A percentile compares a stretch with the other conserved stretches of the same genome.
Evolutionary conservation across 805 yeast species (phyloP).

Genomic region (Hanseniaspora vineae): DNA sequence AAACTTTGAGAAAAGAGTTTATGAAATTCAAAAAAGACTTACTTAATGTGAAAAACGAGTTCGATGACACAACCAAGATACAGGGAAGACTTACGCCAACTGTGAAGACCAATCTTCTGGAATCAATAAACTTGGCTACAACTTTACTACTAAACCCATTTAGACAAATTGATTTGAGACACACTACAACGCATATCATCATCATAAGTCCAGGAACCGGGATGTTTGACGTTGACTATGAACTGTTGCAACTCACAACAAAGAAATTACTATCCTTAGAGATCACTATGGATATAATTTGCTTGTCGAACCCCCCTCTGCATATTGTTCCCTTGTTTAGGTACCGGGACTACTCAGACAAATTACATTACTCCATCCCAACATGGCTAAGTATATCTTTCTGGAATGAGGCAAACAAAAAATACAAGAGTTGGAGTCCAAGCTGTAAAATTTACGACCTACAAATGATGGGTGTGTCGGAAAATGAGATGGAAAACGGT

Average conservation of each 20-base stretch:
- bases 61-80: slow-evolving; percentile 25
- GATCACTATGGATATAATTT: slow-evolving; percentile 76
- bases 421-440: slow-evolving; percentile 68
- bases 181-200: slow-evolving; percentile 82
- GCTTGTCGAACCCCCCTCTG: slow-evolving; percentile 81
- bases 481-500: slow-evolving; percentile 59
- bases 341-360: slow-evolving; percentile 39
- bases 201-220: slow-evolving; percentile 90
- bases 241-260: slow-evolving; percentile 60
- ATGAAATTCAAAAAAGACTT: slow-evolving; percentile 69
- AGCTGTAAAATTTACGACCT: slow-evolving; percentile 86
- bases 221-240: slow-evolving; percentile 79
- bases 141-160: slow-evolving; percentile 67
- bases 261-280: slow-evolving; percentile 66
- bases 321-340: slow-evolving; percentile 87
- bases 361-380: slow-evolving; percentile 67
- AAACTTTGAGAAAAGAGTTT: slow-evolving; percentile 71
- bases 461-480: slow-evolving; percentile 98
- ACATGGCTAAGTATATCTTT: slow-evolving; percentile 92
- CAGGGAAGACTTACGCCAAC: slow-evolving; percentile 68
- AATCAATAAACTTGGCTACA: slow-evolving; percentile 75
- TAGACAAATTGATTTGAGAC: slow-evolving; percentile 73
- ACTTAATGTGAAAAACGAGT: slow-evolving; percentile 27
- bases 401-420: slow-evolving; percentile 48
- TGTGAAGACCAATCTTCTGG: slow-evolving; percentile 78